Percentiles rank a stretch among this genome's conserved stretches.
These are phyloP conservation scores for Spiraea crenata DNA, from an alignment of 331 rosid species.

Conservation along the genomic window DNA sequence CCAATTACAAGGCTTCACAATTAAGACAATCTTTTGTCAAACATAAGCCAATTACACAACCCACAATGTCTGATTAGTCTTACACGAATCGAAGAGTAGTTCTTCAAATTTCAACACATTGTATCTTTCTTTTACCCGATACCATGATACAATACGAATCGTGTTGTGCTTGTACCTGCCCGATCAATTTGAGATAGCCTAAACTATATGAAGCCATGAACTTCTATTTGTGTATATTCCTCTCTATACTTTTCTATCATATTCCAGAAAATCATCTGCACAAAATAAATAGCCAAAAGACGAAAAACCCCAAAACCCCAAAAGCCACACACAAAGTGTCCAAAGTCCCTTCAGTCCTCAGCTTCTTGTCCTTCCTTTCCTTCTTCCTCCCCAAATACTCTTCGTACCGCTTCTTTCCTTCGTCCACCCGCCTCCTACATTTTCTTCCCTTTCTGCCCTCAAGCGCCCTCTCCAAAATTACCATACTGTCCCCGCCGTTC, in stretches of 20 bases:
- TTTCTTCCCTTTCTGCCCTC: slow-evolving; percentile 46
- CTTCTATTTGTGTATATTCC: neutral
- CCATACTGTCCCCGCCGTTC: slow-evolving; percentile 77
- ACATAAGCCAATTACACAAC: no score
- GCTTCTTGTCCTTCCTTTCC: slow-evolving; percentile 48
- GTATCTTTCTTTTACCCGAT: no score
- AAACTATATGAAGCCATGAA: neutral
- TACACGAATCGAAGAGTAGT: no score
- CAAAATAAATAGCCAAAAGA: slow-evolving; percentile 22
- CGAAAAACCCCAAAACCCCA: slow-evolving; percentile 33
- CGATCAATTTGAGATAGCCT: neutral
- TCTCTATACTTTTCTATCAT: neutral
- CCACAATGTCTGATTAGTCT: no score
- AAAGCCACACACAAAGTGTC: slow-evolving; percentile 54
- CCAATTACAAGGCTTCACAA: no score
- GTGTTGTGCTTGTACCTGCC: no score
- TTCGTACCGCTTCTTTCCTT: slow-evolving; percentile 34
- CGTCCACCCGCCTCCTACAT: slow-evolving; percentile 16
- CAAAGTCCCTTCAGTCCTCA: slow-evolving; percentile 53
- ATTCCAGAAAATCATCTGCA: slow-evolving; percentile 20
- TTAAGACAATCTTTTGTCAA: no score
- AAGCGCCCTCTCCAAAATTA: slow-evolving; percentile 46
- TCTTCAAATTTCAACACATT: no score
- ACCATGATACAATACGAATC: no score
- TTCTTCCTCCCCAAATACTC: slow-evolving; percentile 39